phyloP scores from a whole-genome alignment of 2,329 filamentous ascomycete genomes.

The Bimuria novae-zelandiae region DNA sequence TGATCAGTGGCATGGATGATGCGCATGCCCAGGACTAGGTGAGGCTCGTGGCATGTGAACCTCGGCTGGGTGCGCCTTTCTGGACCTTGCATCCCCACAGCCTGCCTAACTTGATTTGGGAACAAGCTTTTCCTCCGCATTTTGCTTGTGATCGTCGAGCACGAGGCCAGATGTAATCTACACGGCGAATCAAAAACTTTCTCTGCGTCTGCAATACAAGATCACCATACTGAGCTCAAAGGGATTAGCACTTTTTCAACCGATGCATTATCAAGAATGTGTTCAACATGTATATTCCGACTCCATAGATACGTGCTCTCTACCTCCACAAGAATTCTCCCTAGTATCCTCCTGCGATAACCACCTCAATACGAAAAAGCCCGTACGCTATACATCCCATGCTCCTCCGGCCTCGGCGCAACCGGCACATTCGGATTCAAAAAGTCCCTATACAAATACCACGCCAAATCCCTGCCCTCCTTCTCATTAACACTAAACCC shows the following conservation, averaged over 20 bases:
- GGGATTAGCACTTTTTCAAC: no score
- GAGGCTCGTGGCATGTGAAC: slow-evolving; percentile 9
- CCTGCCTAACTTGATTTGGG: neutral
- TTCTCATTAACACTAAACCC: slow-evolving; percentile 33
- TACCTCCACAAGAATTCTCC: no score
- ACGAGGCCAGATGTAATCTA: no score
- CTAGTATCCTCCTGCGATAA: no score
- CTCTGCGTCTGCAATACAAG: no score
- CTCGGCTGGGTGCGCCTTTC: neutral
- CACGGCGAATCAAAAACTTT: no score
- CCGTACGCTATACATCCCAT: slow-evolving; percentile 37
- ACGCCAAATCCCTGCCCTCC: slow-evolving; percentile 46
- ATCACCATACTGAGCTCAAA: no score
- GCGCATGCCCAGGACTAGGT: no score
- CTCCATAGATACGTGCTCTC: no score
- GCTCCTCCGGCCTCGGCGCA: slow-evolving; percentile 46
- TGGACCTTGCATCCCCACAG: slow-evolving; percentile 10
- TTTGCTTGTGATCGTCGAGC: slow-evolving; percentile 1
- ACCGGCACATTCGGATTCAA: slow-evolving; percentile 44
- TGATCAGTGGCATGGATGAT: slow-evolving; percentile 3
- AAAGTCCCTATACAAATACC: slow-evolving; percentile 50
- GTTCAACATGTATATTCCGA: no score
- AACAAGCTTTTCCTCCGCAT: slow-evolving; percentile 1
- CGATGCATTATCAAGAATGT: no score
- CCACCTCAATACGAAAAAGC: slow-evolving; percentile 47